phyloP scores from a whole-genome alignment of 139 green algal species.

The Diplosphaera chodatii region DNA sequence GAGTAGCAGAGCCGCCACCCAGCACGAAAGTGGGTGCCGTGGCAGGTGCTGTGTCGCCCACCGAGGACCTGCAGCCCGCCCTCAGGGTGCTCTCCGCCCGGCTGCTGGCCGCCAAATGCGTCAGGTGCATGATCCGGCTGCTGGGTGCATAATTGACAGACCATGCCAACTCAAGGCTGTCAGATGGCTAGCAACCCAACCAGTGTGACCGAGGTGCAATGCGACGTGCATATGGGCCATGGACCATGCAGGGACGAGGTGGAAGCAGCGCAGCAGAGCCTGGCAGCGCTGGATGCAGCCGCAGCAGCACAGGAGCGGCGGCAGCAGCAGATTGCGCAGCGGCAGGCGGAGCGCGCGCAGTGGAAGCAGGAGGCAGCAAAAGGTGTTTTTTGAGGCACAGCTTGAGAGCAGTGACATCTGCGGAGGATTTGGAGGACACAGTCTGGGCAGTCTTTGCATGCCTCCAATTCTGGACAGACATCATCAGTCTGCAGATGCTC shows the following conservation, averaged over 20 bases:
- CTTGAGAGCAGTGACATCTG: no score
- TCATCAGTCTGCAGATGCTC: no score
- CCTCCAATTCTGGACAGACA: no score
- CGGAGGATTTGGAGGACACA: no score
- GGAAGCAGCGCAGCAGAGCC: background rate
- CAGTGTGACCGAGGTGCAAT: no score
- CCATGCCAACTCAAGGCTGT: no score
- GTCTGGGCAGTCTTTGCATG: no score
- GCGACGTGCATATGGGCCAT: no score
- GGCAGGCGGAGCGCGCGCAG: background rate
- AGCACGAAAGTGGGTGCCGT: background rate
- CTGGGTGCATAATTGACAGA: no score
- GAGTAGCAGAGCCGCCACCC: background rate
- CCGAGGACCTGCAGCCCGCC: background rate
- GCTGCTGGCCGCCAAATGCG: slow-evolving; percentile 1
- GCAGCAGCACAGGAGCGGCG: background rate
- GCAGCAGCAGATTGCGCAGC: background rate
- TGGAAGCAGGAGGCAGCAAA: background rate
- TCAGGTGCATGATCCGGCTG: background rate
- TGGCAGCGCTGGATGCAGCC: background rate
- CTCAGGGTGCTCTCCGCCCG: background rate
- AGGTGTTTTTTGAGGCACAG: no score
- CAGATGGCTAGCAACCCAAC: no score
- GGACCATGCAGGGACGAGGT: background rate
- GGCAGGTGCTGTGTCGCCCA: background rate